phyloP scores from a whole-genome alignment of 1,284 basidiomycete species.

The Pterula multifida region DNA sequence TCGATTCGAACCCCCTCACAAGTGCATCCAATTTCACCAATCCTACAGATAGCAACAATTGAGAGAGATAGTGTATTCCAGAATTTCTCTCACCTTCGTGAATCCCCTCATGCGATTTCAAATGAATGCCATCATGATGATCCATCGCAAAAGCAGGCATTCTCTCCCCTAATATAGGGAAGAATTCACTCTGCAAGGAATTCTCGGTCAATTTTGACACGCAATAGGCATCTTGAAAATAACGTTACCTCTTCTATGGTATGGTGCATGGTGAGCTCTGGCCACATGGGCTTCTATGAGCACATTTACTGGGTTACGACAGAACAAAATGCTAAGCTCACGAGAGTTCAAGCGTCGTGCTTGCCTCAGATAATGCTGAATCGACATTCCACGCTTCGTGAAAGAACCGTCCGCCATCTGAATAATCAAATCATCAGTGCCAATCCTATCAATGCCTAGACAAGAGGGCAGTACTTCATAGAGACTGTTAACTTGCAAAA shows the following conservation, averaged over 20 bases:
- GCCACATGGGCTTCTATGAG: background rate
- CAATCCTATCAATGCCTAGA: too few relatives aligned
- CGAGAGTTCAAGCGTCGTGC: slow-evolving; percentile 31
- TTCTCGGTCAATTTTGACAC: background rate
- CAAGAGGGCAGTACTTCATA: background rate
- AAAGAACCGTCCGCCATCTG: slow-evolving; percentile 41
- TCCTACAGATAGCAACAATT: slow-evolving; percentile 23
- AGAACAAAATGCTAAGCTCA: slow-evolving; percentile 16
- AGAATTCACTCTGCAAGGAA: slow-evolving; percentile 29
- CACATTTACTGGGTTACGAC: background rate
- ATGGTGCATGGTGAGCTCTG: slow-evolving; percentile 56
- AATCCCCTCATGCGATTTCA: slow-evolving; percentile 52
- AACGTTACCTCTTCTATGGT: slow-evolving; percentile 37
- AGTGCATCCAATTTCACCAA: slow-evolving; percentile 39
- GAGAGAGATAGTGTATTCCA: slow-evolving; percentile 7
- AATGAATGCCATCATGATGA: slow-evolving; percentile 30
- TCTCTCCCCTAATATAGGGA: slow-evolving; percentile 48
- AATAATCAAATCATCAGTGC: too few relatives aligned
- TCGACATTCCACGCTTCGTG: slow-evolving; percentile 28
- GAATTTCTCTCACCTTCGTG: slow-evolving; percentile 35
- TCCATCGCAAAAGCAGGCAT: slow-evolving; percentile 48
- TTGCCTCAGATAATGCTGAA: slow-evolving; percentile 31
- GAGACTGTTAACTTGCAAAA: background rate
- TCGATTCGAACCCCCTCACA: slow-evolving; percentile 31
- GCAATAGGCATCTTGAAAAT: background rate